Evolutionary conservation across 352 stramenopile genomes (phyloP).

Genomic region (Pythium aquatile): DNA sequence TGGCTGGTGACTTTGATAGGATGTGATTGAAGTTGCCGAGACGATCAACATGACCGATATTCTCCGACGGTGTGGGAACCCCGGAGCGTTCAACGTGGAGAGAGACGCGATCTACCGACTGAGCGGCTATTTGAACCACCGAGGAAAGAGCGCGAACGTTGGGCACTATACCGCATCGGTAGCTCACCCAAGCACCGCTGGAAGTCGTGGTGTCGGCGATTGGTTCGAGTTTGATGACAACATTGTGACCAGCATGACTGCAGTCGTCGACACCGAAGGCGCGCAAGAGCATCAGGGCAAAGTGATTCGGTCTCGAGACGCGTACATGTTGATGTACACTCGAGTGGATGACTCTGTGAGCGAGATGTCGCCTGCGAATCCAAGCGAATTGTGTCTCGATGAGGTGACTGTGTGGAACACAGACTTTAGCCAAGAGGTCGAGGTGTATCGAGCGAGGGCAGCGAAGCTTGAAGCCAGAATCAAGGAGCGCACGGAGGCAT

Average conservation of each 20-base stretch:
- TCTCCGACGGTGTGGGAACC: slow-evolving; percentile 42
- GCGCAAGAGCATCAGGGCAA: slow-evolving; percentile 49
- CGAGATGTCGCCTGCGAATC: background rate
- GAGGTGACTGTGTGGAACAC: slow-evolving; percentile 54
- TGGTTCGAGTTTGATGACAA: slow-evolving; percentile 89
- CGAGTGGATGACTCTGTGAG: slow-evolving; percentile 35
- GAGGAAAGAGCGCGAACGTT: slow-evolving; percentile 75
- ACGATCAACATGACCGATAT: slow-evolving; percentile 80
- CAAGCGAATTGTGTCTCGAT: slow-evolving; percentile 32
- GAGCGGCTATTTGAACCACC: slow-evolving; percentile 78
- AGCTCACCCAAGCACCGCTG: slow-evolving; percentile 39
- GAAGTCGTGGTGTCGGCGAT: slow-evolving; percentile 20
- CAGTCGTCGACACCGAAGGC: slow-evolving; percentile 35
- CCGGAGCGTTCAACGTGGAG: slow-evolving; percentile 35
- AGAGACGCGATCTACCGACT: slow-evolving; percentile 64
- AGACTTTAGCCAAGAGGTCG: slow-evolving; percentile 48
- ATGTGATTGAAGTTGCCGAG: slow-evolving; percentile 81
- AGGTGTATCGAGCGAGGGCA: slow-evolving; percentile 43
- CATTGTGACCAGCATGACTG: slow-evolving; percentile 52
- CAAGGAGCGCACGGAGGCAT: slow-evolving; percentile 46
- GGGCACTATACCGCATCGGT: slow-evolving; percentile 87
- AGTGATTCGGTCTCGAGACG: slow-evolving; percentile 71
- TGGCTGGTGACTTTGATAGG: slow-evolving; percentile 31
- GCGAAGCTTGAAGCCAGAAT: slow-evolving; percentile 52
- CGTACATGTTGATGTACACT: slow-evolving; percentile 87